A percentile compares a stretch with the other conserved stretches of the same genome.
Evolutionary conservation across 2,329 filamentous ascomycete species (phyloP).

Genomic region (Pyricularia sp.): DNA sequence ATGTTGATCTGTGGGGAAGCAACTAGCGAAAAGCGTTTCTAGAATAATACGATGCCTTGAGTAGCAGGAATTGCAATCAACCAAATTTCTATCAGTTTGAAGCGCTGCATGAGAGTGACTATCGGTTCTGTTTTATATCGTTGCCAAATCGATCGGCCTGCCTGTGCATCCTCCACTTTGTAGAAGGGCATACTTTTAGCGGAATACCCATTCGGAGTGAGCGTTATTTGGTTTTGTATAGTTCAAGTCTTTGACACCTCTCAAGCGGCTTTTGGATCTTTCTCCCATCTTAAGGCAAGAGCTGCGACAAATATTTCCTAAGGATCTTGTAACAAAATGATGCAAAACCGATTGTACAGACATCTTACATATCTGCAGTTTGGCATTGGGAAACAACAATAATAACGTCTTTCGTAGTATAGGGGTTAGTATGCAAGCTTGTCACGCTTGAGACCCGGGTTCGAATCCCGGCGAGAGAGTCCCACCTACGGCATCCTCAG

Average conservation of each 20-base stretch:
- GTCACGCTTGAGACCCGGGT: constrained; percentile 7
- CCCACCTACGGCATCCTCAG: neutral
- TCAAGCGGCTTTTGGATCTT: too few relatives aligned
- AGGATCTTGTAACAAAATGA: too few relatives aligned
- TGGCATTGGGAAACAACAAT: neutral
- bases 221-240: too few relatives aligned
- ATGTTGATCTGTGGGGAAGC: neutral
- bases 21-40: neutral
- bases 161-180: too few relatives aligned
- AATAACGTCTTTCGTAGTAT: constrained; percentile 6
- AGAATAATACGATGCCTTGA: neutral
- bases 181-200: too few relatives aligned
- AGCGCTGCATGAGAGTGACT: constrained; percentile 11
- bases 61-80: neutral
- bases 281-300: too few relatives aligned
- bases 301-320: too few relatives aligned
- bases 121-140: neutral
- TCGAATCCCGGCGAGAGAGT: constrained; percentile 7
- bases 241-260: too few relatives aligned
- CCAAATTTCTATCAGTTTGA: neutral
- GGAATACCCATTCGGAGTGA: too few relatives aligned
- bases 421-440: constrained; percentile 6
- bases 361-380: too few relatives aligned
- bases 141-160: too few relatives aligned
- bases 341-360: too few relatives aligned